Conservation (phyloP, 345 rosid genomes). For the Cardiospermum halicacabum region DNA sequence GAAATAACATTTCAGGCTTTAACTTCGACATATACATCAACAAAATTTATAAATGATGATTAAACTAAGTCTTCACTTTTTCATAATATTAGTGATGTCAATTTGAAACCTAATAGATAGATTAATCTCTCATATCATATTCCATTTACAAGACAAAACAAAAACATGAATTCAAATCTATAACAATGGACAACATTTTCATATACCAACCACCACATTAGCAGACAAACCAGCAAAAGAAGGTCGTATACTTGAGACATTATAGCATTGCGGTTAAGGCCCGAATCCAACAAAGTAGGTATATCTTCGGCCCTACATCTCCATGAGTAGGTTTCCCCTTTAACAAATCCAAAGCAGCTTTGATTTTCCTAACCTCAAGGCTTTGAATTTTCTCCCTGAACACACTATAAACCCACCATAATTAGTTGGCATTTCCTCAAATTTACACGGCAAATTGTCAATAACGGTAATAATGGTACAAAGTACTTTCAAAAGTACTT, state of each 20-base stretch:
- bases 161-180: slow-evolving; percentile 4
- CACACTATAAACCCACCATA: too few species aligned
- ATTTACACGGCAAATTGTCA: slow-evolving; percentile 88
- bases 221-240: background rate
- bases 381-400: slow-evolving; percentile 74
- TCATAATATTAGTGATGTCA: background rate
- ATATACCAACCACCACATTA: background rate
- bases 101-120: background rate
- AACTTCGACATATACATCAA: background rate
- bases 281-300: slow-evolving; percentile 83
- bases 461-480: slow-evolving; percentile 82
- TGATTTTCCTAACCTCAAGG: slow-evolving; percentile 78
- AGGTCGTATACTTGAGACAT: slow-evolving; percentile 53
- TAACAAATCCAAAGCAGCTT: slow-evolving; percentile 74
- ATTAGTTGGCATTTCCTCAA: slow-evolving; percentile 79
- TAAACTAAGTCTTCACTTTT: background rate
- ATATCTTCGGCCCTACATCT: slow-evolving; percentile 90
- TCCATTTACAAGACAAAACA: background rate
- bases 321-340: slow-evolving; percentile 86
- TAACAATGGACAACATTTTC: background rate
- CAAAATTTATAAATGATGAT: background rate
- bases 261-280: slow-evolving; percentile 47
- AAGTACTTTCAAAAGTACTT: slow-evolving; percentile 90
- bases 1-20: background rate
- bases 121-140: background rate